phyloP scores from a whole-genome alignment of 2,329 filamentous ascomycete genomes.

The Ceratocystis cacaofunesta region DNA sequence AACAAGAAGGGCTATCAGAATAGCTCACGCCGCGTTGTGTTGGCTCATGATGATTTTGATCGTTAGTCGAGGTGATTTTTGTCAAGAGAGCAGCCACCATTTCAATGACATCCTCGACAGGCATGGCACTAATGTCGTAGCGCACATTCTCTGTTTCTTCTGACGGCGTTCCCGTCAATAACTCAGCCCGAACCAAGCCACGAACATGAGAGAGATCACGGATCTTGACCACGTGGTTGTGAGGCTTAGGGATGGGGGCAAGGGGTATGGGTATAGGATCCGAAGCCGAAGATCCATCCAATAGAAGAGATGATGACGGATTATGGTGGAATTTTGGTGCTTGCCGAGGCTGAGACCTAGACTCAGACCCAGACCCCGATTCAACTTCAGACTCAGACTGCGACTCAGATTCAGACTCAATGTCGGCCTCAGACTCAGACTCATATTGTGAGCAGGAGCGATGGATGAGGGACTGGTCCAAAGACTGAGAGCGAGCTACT shows the following conservation, averaged over 20 bases:
- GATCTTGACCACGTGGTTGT: constrained; percentile 53
- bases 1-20: background rate
- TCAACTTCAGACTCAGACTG: background rate
- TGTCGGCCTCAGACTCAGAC: background rate
- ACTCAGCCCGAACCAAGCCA: constrained; percentile 67
- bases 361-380: background rate
- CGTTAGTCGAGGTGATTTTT: constrained; percentile 95
- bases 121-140: constrained; percentile 97
- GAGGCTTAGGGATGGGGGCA: background rate
- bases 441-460: background rate
- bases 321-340: background rate
- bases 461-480: background rate
- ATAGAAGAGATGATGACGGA: background rate
- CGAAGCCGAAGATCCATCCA: background rate
- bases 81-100: constrained; percentile 95
- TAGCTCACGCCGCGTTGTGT: constrained; percentile 57
- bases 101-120: constrained; percentile 91
- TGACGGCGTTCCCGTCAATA: constrained; percentile 34
- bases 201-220: constrained; percentile 85
- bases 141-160: constrained; percentile 33
- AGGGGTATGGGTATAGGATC: background rate
- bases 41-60: constrained; percentile 71
- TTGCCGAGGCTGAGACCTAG: background rate
- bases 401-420: background rate
- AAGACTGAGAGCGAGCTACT: background rate